Conservation (phyloP, 805 yeast genomes). For the Barnettozyma vustinii region DNA sequence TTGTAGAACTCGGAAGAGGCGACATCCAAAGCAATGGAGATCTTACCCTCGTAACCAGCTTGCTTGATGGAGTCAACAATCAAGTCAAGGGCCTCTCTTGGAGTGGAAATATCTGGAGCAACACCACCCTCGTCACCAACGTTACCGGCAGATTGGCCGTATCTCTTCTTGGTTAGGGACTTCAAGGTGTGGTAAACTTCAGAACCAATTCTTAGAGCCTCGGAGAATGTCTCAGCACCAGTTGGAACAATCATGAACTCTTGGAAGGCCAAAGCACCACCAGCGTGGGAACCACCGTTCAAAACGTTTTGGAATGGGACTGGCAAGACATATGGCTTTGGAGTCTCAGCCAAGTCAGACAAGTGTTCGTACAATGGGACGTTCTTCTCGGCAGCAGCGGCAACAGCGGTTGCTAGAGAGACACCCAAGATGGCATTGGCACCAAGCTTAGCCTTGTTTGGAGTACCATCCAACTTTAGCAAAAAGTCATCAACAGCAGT, state of each 20-base stretch:
- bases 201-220: conserved; percentile 94
- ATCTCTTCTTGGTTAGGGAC: conserved; percentile 85
- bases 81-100: conserved; percentile 96
- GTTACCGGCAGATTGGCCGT: conserved; percentile 98
- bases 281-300: conserved; percentile 99
- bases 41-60: conserved; percentile 94
- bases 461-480: conserved; percentile 86
- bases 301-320: conserved; percentile 99
- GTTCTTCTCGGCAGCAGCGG: conserved; percentile 94
- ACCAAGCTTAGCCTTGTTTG: conserved; percentile 95
- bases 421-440: conserved; percentile 99
- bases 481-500: conserved; percentile 81
- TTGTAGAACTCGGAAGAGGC: conserved; percentile 98
- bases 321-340: conserved; percentile 87
- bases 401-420: conserved; percentile 94
- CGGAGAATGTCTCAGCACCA: conserved; percentile 85
- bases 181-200: conserved; percentile 98
- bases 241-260: conserved; percentile 99
- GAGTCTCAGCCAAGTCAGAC: conserved; percentile 67
- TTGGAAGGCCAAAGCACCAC: conserved; percentile 98
- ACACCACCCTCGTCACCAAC: conserved; percentile 99
- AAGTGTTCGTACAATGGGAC: conserved; percentile 93
- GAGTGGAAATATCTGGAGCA: conserved; percentile 94
- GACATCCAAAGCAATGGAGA: conserved; percentile 89
- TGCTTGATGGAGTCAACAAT: conserved; percentile 81